phyloP scores from a whole-genome alignment of 1,139 yeast genomes.

The Saccharomyces hybrid region DNA sequence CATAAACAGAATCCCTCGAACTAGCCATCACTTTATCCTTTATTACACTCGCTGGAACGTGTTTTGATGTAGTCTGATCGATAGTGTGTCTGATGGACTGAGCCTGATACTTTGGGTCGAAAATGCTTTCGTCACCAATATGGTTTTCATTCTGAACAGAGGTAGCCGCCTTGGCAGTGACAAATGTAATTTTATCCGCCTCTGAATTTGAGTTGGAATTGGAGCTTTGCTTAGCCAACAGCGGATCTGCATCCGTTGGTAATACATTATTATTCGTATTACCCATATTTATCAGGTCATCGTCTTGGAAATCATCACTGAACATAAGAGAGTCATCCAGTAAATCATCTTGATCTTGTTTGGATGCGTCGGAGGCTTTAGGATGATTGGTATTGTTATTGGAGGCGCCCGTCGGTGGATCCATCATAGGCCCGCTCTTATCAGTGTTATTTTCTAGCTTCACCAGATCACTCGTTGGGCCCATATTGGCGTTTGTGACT shows the following conservation, averaged over 20 bases:
- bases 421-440: conserved; percentile 1
- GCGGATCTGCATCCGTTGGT: neutral
- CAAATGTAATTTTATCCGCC: conserved; percentile 20
- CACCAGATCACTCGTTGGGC: neutral
- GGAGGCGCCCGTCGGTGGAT: conserved; percentile 10
- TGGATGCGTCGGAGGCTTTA: conserved; percentile 5
- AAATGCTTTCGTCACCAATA: conserved; percentile 21
- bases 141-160: conserved; percentile 22
- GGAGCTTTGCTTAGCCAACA: neutral
- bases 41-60: conserved; percentile 20
- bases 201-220: conserved; percentile 2
- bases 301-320: conserved; percentile 48
- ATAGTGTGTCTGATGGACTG: conserved; percentile 30
- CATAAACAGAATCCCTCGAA: conserved; percentile 21
- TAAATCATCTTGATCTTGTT: conserved; percentile 33
- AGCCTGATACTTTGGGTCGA: conserved; percentile 30
- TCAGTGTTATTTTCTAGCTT: conserved; percentile 10
- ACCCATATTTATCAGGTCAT: conserved; percentile 24
- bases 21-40: conserved; percentile 21
- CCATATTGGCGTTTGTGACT: neutral
- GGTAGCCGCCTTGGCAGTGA: conserved; percentile 29
- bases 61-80: conserved; percentile 30
- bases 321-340: conserved; percentile 60
- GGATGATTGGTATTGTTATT: conserved; percentile 11
- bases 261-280: neutral